Percentiles rank a stretch among this genome's conserved stretches.
These are phyloP conservation scores for Phialophora chinensis DNA, from an alignment of 2,329 filamentous ascomycete species.

Conservation along the genomic window DNA sequence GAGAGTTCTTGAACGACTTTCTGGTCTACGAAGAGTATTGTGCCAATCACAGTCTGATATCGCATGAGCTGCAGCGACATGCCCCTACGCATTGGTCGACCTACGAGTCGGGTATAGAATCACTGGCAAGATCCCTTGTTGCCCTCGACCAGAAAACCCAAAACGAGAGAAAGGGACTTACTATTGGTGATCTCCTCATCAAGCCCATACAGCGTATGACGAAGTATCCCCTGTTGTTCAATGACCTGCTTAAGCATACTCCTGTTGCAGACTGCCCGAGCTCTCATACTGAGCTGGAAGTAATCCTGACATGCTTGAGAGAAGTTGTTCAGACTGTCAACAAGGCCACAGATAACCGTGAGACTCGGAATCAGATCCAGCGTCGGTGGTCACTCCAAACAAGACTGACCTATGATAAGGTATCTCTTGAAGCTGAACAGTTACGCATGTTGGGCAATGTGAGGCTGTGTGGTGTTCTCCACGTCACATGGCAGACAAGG, in stretches of 20 bases:
- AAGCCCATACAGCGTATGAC: slow-evolving; percentile 96
- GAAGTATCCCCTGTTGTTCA: slow-evolving; percentile 86
- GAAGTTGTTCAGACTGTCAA: slow-evolving; percentile 82
- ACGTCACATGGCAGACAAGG: slow-evolving; percentile 79
- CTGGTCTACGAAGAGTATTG: slow-evolving; percentile 91
- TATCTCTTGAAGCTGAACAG: slow-evolving; percentile 60
- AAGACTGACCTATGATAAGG: slow-evolving; percentile 74
- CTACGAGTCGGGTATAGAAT: slow-evolving; percentile 85
- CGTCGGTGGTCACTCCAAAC: slow-evolving; percentile 87
- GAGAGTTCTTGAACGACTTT: slow-evolving; percentile 75
- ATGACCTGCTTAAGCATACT: slow-evolving; percentile 80
- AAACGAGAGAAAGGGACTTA: slow-evolving; percentile 75
- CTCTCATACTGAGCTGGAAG: slow-evolving; percentile 79
- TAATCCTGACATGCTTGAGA: slow-evolving; percentile 72
- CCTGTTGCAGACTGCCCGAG: slow-evolving; percentile 83
- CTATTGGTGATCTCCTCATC: slow-evolving; percentile 83
- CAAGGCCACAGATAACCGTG: slow-evolving; percentile 76
- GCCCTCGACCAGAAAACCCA: slow-evolving; percentile 70
- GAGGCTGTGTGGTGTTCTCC: slow-evolving; percentile 78
- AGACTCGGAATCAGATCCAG: slow-evolving; percentile 72
- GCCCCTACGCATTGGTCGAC: slow-evolving; percentile 75
- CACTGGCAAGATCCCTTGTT: slow-evolving; percentile 74
- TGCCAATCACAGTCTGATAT: slow-evolving; percentile 85
- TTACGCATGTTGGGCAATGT: slow-evolving; percentile 82
- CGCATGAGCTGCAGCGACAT: slow-evolving; percentile 73